Evolutionary conservation across 75 land plant genomes (phyloP), one percentile per base, ranked within the genome.

Genomic region (Selaginella tamariscina): DNA sequence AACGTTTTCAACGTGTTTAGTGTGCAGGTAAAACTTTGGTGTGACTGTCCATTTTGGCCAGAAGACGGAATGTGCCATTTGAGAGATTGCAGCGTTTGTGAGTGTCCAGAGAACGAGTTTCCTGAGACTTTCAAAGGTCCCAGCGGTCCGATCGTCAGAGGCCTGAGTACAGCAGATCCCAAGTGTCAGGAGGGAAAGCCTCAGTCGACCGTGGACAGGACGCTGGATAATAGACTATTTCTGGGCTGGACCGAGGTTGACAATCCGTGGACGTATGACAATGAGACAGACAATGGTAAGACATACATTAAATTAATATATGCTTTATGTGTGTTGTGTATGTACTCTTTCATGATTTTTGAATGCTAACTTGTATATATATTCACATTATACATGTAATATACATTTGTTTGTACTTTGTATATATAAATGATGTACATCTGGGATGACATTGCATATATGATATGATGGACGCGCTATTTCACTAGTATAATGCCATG

Each of bases 41-140:
- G 98, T 76, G 88, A 93, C 62, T 93, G 98, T 72, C 95, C 95
- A 27, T 93, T 89, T 70, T 93, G 98, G 98, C 95, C 86, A 2
- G 95, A 93, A 60, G 98, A 93, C 74, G 95, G 98, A 1, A 84
- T 89, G 95, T 93, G 98, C 82, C 82, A 73, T 31, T 74, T 89
- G 60, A 83, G 98, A 18, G 98, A 93, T 68, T 93, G 98, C 60
- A 86, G 89, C 72, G 98, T 93, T 27, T 88, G 98, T 75, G 98
- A 93, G 68, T 93, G 98, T 65, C 90, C 95, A 30, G 95, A 89
- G 29, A 78, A 71, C 73, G 98, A 89, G 72, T 89, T 89, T 57
- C 98, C 98, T 32, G 86, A 83, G 64, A 30, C 77, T 32, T 85
- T 89, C 64, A 86, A 79, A 75, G 70, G 27, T 29, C 39, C 31